Evolutionary conservation across 129 eudicot genomes (phyloP), one percentile per base, ranked within the genome.

Genomic region (Centella asiatica): DNA sequence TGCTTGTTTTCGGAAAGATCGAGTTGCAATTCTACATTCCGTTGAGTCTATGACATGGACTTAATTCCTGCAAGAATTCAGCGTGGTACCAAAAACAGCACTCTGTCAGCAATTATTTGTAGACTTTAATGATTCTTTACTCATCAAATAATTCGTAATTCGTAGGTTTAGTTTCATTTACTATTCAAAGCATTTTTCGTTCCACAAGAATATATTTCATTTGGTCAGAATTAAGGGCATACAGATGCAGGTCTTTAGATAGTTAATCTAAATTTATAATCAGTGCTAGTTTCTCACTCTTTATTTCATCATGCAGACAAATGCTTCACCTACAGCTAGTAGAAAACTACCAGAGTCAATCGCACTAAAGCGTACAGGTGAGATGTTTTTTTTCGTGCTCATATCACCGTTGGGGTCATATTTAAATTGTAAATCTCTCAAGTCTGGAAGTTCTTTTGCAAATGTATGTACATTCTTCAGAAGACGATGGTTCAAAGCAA

Each of bases 401-500:
- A 26, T 28, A 40, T 37, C 51, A 13, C 49, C 55, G 25, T 45
- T 51, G 58, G 45, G 58, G 45, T 36, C 44, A n/a, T 73, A 23
- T 60, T 20, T 57, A 15, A 54, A 50, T 57, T 52, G 14, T 13
- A 55, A 45, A 50, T 46, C 45, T 57, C 49, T 37, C 33, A 60
- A 42, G 27, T 20, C 42, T 26, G 14, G 62, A 60, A 13, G 25
- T 70, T 27, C 20, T 13, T 20, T 47, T 18, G 4, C 13, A 15
- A 29, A 17, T 33, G 32, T 55, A 46, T 44, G 33, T 60, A 22
- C 28, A 64, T 25, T 27, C 11, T 54, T 56, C 6, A 69, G 76
- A 66, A 76, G 90, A 76, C 64, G 76, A 75, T 72, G 44, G 72
- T 20, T 64, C 79, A 19, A 92, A 77, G 79, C 68, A 75, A 54